These are phyloP conservation scores for Salix arbutifolia DNA, from an alignment of 345 rosid species.

Conservation along the genomic window DNA sequence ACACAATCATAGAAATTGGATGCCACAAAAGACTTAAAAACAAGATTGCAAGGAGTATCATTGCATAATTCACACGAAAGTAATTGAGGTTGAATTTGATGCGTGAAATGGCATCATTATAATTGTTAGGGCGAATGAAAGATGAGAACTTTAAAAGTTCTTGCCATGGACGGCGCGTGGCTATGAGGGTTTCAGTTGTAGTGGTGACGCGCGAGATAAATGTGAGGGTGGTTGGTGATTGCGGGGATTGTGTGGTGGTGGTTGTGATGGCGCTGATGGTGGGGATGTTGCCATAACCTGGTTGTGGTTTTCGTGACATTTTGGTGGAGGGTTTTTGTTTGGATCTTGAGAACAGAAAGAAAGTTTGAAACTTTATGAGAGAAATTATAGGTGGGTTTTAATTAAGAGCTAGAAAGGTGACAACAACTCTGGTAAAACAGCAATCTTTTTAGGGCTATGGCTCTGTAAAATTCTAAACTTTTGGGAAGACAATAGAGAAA, in stretches of 20 bases:
- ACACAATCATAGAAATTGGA: constrained; percentile 68
- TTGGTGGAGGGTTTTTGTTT: background rate
- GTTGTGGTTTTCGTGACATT: constrained; percentile 26
- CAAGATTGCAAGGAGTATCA: constrained; percentile 48
- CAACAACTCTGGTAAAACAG: background rate
- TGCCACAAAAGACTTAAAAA: constrained; percentile 78
- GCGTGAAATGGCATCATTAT: constrained; percentile 53
- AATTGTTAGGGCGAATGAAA: constrained; percentile 52
- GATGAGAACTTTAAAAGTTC: constrained; percentile 47
- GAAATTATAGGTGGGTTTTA: background rate
- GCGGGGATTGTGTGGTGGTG: constrained; percentile 3
- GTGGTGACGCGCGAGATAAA: constrained; percentile 50
- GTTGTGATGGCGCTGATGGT: constrained; percentile 8
- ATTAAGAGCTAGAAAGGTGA: background rate
- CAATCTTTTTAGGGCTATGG: background rate
- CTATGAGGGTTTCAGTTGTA: constrained; percentile 38
- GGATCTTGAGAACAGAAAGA: background rate
- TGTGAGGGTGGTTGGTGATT: constrained; percentile 27
- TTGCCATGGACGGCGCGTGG: constrained; percentile 79
- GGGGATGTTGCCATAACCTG: constrained; percentile 36
- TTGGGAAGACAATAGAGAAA: no score
- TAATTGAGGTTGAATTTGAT: constrained; percentile 47
- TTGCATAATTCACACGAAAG: constrained; percentile 74
- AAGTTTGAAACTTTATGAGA: background rate
- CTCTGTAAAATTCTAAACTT: no score